Conservation (phyloP, 768 basidiomycete genomes). For the Solioccasus polychromus region DNA sequence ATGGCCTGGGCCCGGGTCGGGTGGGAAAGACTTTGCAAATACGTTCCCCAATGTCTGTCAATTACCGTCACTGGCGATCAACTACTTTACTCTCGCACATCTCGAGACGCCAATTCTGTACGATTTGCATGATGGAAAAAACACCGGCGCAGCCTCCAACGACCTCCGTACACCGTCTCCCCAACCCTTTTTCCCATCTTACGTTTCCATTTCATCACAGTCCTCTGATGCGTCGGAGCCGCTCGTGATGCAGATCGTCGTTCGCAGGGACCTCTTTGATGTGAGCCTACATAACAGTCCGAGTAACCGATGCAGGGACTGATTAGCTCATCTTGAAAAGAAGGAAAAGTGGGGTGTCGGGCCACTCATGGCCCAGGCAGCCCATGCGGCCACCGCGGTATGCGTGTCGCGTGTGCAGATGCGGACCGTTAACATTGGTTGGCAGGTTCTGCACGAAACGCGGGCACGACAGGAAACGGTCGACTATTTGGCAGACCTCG, state of each 20-base stretch:
- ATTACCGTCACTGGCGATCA: too few relatives aligned
- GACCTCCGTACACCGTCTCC: slow-evolving; percentile 1
- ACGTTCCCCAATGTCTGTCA: too few relatives aligned
- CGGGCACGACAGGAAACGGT: slow-evolving; percentile 37
- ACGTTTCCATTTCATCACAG: neutral
- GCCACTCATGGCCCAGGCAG: slow-evolving; percentile 43
- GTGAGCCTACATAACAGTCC: slow-evolving; percentile 23
- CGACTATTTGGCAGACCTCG: slow-evolving; percentile 36
- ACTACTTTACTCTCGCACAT: too few relatives aligned
- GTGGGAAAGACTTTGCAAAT: too few relatives aligned
- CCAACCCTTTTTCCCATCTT: neutral
- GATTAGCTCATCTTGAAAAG: slow-evolving; percentile 23
- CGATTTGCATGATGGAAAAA: slow-evolving; percentile 5
- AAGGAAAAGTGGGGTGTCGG: slow-evolving; percentile 43
- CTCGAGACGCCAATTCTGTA: neutral
- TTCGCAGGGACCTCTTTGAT: slow-evolving; percentile 40
- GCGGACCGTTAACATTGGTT: neutral
- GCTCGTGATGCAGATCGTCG: slow-evolving; percentile 44
- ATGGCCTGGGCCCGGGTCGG: too few relatives aligned
- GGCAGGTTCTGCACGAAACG: slow-evolving; percentile 40
- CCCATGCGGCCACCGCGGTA: slow-evolving; percentile 44
- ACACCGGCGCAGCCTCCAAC: too few relatives aligned
- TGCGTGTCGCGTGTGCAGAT: neutral
- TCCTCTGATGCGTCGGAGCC: slow-evolving; percentile 12
- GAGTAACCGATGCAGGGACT: neutral